Percentiles rank a stretch among this genome's conserved stretches.
Conservation (phyloP, 495 filamentous ascomycete genomes). For the Opeltia flavorubescens region DNA sequence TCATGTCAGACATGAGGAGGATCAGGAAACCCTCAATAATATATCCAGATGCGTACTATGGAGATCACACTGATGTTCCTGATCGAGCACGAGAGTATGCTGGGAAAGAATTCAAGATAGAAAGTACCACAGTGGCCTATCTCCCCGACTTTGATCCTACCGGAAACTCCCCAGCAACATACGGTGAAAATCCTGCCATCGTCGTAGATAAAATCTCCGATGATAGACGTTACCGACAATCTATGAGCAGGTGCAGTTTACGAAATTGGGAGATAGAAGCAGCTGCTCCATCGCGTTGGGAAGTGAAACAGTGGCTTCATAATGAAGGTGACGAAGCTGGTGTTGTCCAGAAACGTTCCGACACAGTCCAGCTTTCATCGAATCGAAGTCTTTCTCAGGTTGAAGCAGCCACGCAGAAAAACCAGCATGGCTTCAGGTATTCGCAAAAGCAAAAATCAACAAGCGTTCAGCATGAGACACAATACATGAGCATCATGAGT, state of each 20-base stretch:
- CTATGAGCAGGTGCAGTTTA: slow-evolving; percentile 35
- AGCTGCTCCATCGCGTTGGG: slow-evolving; percentile 52
- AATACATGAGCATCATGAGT: slow-evolving; percentile 96
- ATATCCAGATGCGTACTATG: slow-evolving; percentile 80
- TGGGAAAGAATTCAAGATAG: slow-evolving; percentile 70
- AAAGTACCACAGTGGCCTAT: slow-evolving; percentile 58
- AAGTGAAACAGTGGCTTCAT: slow-evolving; percentile 57
- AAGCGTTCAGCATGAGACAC: slow-evolving; percentile 69
- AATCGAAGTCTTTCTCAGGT: slow-evolving; percentile 60
- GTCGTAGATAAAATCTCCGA: slow-evolving; percentile 35
- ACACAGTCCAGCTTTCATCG: slow-evolving; percentile 11
- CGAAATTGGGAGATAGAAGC: slow-evolving; percentile 51
- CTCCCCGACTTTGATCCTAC: slow-evolving; percentile 65
- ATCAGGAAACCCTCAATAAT: slow-evolving; percentile 39
- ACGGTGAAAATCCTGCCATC: slow-evolving; percentile 33
- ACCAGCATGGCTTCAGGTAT: slow-evolving; percentile 72
- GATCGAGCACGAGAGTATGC: slow-evolving; percentile 69
- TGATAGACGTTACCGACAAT: slow-evolving; percentile 31
- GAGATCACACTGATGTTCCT: slow-evolving; percentile 76
- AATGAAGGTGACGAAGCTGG: slow-evolving; percentile 18
- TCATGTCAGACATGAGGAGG: slow-evolving; percentile 19
- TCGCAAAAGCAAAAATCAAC: slow-evolving; percentile 64
- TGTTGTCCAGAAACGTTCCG: slow-evolving; percentile 3
- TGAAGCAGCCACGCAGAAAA: slow-evolving; percentile 76
- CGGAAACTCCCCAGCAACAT: slow-evolving; percentile 39